Evolutionary conservation across 2,329 filamentous ascomycete genomes (phyloP), one percentile per base, ranked within the genome.

Genomic region (Botrytis medusae): DNA sequence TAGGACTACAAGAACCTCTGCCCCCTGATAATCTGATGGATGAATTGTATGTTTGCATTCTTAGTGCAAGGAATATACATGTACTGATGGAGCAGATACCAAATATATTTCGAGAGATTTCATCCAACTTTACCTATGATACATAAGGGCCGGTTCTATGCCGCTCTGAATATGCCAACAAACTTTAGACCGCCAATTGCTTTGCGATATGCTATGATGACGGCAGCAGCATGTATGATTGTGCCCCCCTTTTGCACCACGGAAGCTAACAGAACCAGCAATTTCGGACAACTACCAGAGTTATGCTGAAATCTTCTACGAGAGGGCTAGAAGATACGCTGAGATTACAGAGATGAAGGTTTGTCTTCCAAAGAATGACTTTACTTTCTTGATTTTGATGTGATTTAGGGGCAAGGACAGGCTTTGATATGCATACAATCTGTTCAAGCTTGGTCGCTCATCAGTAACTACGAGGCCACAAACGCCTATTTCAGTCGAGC

Each of bases 201-300:
- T 78, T 83, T 98, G 60, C 89, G 95, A 79, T 98, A 98, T 82
- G 91, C 91, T 37, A 93, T 98, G 81, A 97, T 94, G 94, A 88
- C 91, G n/a, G 84, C 93, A 77, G 93, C 93, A 14, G 90, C 94
- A 8, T 88, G 71, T 72, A 68, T 37, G 71, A 68, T 59, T 61
- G 22, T n/a, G 12, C 54, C 48, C 10, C 14, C 37, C 34, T 32
- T 42, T 60, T 32, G 14, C 18, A 22, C n/a, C 37, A 59, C 20
- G 2, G 2, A 44, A 48, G 37, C 71, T 72, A 40, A 72, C 51
- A n/a, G 22, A 22, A 29, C 12, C 29, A 72, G 71, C 89, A 22
- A 85, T 91, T 1, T 89, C 91, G 46, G 87, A 92, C 59, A 93
- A 93, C 79, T 97, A 97, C 79, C 85, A 87, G 12, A 84, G 84